Conservation (phyloP, 73 alveolate genomes). For the Paramecium bursaria region DNA sequence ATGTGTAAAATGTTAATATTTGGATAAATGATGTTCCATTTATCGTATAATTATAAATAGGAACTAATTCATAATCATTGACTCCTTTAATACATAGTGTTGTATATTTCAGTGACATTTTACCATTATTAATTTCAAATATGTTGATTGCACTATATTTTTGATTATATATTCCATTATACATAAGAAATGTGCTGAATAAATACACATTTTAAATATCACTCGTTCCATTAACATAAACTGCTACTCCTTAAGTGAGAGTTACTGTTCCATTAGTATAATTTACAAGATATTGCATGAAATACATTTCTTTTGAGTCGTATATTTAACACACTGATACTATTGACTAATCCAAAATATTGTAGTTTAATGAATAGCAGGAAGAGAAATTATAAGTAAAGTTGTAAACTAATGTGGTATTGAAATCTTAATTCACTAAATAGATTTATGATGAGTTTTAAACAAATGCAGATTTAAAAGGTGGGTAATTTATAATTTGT, state of each 20-base stretch:
- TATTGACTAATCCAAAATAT: no score
- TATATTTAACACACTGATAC: neutral
- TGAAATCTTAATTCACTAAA: neutral
- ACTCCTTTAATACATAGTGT: neutral
- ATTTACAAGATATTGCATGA: no score
- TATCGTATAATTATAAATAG: neutral
- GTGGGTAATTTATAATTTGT: no score
- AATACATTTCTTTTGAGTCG: neutral
- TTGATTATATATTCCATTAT: neutral
- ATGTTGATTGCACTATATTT: no score
- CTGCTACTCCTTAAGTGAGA: neutral
- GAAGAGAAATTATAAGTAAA: neutral
- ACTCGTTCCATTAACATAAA: no score
- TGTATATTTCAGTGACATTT: neutral
- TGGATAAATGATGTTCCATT: no score
- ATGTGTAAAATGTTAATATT: neutral
- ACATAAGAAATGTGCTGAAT: no score
- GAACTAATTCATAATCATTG: neutral
- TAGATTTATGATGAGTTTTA: neutral
- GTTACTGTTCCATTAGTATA: neutral
- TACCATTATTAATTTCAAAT: neutral
- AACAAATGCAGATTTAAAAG: neutral
- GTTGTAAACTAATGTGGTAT: neutral
- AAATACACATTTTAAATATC: no score
- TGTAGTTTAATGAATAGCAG: neutral